phyloP scores from a whole-genome alignment of 768 basidiomycete genomes.

The Suillus variegatus region DNA sequence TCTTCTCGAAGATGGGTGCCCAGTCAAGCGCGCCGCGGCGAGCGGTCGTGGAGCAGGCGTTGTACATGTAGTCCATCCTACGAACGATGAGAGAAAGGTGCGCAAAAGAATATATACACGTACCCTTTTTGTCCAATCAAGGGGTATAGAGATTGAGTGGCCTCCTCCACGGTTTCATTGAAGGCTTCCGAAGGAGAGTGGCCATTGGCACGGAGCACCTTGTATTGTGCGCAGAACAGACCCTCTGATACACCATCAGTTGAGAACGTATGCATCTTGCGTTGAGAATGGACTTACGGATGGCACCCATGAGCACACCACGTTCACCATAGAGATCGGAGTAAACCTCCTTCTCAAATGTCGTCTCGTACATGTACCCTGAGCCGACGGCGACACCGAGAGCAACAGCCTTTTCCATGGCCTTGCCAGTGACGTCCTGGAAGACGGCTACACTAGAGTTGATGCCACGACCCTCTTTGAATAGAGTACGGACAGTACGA shows the following conservation, averaged over 20 bases:
- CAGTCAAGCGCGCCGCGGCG: constrained; percentile 99
- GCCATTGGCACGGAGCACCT: constrained; percentile 94
- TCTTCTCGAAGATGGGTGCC: constrained; percentile 95
- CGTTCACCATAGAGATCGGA: constrained; percentile 99
- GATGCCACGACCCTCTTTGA: constrained; percentile 99
- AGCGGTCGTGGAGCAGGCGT: constrained; percentile 98
- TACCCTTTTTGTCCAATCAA: constrained; percentile 94
- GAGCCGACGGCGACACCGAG: constrained; percentile 94
- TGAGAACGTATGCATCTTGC: neutral
- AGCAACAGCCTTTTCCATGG: constrained; percentile 95
- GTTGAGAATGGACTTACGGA: constrained; percentile 56
- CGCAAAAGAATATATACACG: constrained; percentile 24
- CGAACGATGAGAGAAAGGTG: constrained; percentile 4
- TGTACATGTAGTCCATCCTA: constrained; percentile 99
- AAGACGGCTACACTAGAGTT: constrained; percentile 93
- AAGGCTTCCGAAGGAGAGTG: constrained; percentile 98
- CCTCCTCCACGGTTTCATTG: constrained; percentile 99
- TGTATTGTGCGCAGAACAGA: constrained; percentile 98
- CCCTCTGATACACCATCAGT: constrained; percentile 61
- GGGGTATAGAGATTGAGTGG: constrained; percentile 97
- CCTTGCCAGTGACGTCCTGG: constrained; percentile 98
- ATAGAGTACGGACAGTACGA: constrained; percentile 97
- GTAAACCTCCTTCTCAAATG: constrained; percentile 99
- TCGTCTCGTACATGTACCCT: constrained; percentile 98
- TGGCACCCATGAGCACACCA: constrained; percentile 98